Base-by-base conservation (phyloP, 176 grass and related monocot species). In the Hsuehochloa calcarea region DNA sequence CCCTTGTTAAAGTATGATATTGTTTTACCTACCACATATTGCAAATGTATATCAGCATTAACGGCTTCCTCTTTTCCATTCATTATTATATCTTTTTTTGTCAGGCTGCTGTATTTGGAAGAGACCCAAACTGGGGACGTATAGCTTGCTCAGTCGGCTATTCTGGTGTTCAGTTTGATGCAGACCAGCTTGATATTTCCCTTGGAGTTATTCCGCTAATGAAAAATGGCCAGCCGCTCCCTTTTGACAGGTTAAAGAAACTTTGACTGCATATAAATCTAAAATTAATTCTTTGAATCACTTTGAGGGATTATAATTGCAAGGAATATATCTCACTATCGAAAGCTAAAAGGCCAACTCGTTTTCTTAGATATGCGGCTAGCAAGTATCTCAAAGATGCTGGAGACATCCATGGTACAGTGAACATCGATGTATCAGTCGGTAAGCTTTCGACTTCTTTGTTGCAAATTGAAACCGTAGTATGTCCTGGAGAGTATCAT, bases 91-190 rank as follows among this genome's bases (percentile, higher is more conserved):
- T 61, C 72, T 16, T 85, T 68, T 69, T 68, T 68, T 83, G 69
- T 71, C 84, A 98, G 96, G 96, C 96, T 45, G 96, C 96, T 82
- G 78, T 98, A 74, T 98, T 89, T 39, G 96, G 96, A 73, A 92
- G 96, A 90, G 96, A 98, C 74, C 96, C 96, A 82, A 98, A 98
- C 73, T 98, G 96, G 96, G 96, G 96, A 64, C 87, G 96, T 47
- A 98, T 98, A 70, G 96, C 96, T 70, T 98, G 96, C 71, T 92
- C 96, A 72, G 93, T 89, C 65, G 96, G 96, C 55, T 98, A 98
- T 81, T 89, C 96, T 6, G 96, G 93, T 29, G 80, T 98, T 85
- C 73, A 72, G 40, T 98, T 98, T 74, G 83, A 92, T 37, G 91
- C 87, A 35, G 85, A 94, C 45, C 76, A 44, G 40, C 91, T 98